Evolutionary conservation across 805 yeast species (phyloP), one percentile per base, ranked within the genome.

Genomic region (Starmerella floris): DNA sequence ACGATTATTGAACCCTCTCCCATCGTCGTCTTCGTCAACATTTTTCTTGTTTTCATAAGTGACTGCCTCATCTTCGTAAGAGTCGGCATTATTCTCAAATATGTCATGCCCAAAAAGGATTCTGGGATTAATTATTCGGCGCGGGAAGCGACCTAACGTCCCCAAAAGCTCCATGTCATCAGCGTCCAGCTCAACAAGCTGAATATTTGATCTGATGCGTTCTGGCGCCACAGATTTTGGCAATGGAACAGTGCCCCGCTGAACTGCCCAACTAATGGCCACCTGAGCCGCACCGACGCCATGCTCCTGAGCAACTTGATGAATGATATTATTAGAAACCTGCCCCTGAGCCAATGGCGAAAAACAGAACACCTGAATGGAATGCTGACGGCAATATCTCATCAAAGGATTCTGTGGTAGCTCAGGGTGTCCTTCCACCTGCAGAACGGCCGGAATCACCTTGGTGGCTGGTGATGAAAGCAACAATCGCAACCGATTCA

Each of bases 401-500:
- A 70, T 56, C 49, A 82, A 64, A 43, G 75, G 74, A n/a, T 59
- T 63, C 58, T 81, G 87, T 31, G 83, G 82, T 39, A 77, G 66
- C 49, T 69, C 69, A 36, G 85, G 84, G 59, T 82, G 91, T 41
- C 75, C 63, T 63, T 83, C 93, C 42, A 79, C 68, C 63, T 83
- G 93, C 58, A 77, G 73, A 17, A 68, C 73, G 9, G 74, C 83
- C 6, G 94, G 94, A 17, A 66, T 67, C 35, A 73, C 60, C 30
- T 61, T 73, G 41, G 72, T 73, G 23, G 51, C 35, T 3, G 51
- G 50, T 13, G 51, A 44, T 10, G 35, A 40, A 41, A 80, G 63
- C 48, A 81, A 64, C 30, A 59, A 66, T 39, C 66, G 61, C 45
- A 78, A 56, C 42, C 74, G 69, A 47, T 66, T 68, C 22, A 69